Base-by-base conservation (phyloP, 805 yeast species). In the Wickerhamomyces ciferrii region DNA sequence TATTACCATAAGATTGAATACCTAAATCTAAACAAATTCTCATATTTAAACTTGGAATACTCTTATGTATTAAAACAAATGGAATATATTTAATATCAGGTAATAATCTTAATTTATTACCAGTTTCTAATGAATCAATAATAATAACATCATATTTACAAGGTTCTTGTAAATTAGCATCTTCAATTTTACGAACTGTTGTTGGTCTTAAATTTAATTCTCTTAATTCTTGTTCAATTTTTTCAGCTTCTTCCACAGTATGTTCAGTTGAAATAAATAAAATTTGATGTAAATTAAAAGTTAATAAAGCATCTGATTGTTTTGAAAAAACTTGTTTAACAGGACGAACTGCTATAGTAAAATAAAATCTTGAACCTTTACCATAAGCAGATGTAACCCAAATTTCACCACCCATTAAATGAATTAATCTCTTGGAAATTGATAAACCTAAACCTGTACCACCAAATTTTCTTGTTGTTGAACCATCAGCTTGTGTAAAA, bases 401-500 rank as follows among this genome's bases (percentile, higher is more conserved):
- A 51, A 88, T 87, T 52, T 85, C 92, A 61, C 96, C 96, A 39
- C 96, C 96, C 96, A 89, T 88, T 53, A 88, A 74, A 58, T 87
- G 91, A 59, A 89, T 88, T 55, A 88, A 74, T 57, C 87, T 89
- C 63, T 87, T 87, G 10, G 96, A 89, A 63, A 88, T 88, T 3
- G 95, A 86, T 46, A 88, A 72, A 17, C 96, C 96, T 41, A 88
- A 72, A 52, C 96, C 96, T 3, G 96, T 89, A 59, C 96, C 96
- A 57, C 96, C 96, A 62, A 88, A 89, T 65, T 87, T 87, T 62
- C 96, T 78, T 2, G 96, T 88, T 2, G 96, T 88, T 5, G 96
- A 87, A 38, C 96, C 96, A 67, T 88, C 96, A 9, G 96, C 96
- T 64, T 88, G 96, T 54, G 96, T 85, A 69, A 88, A 88, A 3